Conservation (phyloP, 106 monocot genomes). For the Dendrobium chrysotoxum region DNA sequence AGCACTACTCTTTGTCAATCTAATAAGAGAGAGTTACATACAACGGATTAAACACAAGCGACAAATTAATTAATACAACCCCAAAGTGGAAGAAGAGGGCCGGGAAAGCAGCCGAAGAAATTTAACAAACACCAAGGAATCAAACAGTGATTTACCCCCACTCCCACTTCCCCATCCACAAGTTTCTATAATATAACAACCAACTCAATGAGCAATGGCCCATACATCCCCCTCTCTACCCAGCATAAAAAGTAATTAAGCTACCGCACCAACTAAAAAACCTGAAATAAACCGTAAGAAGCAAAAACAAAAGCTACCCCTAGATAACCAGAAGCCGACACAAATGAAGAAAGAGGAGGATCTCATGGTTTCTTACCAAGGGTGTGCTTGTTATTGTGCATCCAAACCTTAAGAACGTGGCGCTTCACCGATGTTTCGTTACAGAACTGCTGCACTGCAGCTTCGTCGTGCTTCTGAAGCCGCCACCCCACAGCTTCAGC, state of each 20-base stretch:
- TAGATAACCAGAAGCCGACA: not conserved
- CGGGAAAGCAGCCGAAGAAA: not conserved
- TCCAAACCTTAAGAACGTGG: conserved; percentile 86
- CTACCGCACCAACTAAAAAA: not conserved
- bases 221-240: not conserved
- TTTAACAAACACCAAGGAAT: not conserved
- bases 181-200: conserved; percentile 3
- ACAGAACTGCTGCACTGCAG: conserved; percentile 78
- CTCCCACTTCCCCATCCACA: not conserved
- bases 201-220: conserved; percentile 14
- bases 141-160: not conserved
- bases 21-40: not conserved
- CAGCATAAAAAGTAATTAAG: not conserved
- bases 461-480: conserved; percentile 85
- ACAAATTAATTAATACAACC: not conserved
- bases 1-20: not conserved
- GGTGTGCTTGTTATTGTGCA: conserved; percentile 95
- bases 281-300: not conserved
- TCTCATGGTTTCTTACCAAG: conserved; percentile 61
- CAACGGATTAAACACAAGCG: not conserved
- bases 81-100: not conserved
- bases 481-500: conserved; percentile 76
- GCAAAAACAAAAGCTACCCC: not conserved
- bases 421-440: conserved; percentile 53
- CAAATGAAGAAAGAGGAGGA: not conserved